phyloP scores from a whole-genome alignment of 192 early-diverging fungal genomes.

The Chytriomyces sp. region DNA sequence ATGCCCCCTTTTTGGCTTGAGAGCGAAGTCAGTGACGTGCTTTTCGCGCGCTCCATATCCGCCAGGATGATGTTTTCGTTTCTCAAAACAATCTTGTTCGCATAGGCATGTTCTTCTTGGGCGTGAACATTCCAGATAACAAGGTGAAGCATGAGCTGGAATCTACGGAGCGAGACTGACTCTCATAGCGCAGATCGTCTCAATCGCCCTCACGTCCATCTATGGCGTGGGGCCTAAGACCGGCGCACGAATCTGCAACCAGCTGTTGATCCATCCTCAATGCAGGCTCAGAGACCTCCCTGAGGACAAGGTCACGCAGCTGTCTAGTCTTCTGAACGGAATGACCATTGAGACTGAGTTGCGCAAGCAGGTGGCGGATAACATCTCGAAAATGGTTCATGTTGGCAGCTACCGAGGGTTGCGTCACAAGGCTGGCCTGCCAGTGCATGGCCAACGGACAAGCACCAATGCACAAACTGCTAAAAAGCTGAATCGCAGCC shows the following conservation, averaged over 20 bases:
- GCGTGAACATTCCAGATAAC: slow-evolving; percentile 92
- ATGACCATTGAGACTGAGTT: slow-evolving; percentile 78
- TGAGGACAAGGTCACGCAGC: slow-evolving; percentile 84
- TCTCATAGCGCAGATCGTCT: slow-evolving; percentile 50
- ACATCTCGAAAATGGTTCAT: slow-evolving; percentile 71
- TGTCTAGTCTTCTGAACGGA: slow-evolving; percentile 80
- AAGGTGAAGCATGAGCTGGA: slow-evolving; percentile 53
- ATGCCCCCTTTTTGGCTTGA: too few species aligned
- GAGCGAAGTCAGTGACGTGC: too few species aligned
- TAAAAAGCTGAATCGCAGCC: slow-evolving; percentile 71
- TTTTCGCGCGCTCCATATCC: too few species aligned
- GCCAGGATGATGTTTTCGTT: too few species aligned
- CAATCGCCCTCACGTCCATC: slow-evolving; percentile 81
- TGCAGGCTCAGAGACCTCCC: slow-evolving; percentile 86
- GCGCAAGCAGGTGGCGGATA: slow-evolving; percentile 72
- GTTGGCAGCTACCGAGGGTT: slow-evolving; percentile 70
- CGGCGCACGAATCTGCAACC: slow-evolving; percentile 69
- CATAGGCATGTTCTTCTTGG: slow-evolving; percentile 76
- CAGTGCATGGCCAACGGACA: slow-evolving; percentile 88
- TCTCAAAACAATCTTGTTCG: too few species aligned
- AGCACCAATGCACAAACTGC: slow-evolving; percentile 86
- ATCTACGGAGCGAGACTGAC: neutral
- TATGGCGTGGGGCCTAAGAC: slow-evolving; percentile 87
- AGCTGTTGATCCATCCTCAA: slow-evolving; percentile 80
- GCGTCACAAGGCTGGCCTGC: slow-evolving; percentile 82